Evolutionary conservation across 257 asterid species (phyloP).

Genomic region (Primulina eburnea): DNA sequence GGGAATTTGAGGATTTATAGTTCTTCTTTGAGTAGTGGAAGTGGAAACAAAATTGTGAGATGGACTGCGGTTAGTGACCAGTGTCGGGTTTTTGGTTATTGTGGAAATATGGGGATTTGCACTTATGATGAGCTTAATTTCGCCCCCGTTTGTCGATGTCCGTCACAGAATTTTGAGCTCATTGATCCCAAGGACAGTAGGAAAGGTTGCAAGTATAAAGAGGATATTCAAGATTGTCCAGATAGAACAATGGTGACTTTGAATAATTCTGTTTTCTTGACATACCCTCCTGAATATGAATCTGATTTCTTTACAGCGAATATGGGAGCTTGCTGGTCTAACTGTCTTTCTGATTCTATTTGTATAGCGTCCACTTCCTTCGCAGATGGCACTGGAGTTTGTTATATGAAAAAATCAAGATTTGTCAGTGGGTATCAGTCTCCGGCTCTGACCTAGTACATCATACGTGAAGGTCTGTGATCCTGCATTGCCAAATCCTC

Average conservation of each 20-base stretch:
- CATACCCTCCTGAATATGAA: conserved; percentile 41
- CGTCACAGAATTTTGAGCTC: conserved; percentile 54
- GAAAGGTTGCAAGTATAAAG: conserved; percentile 56
- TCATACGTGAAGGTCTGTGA: conserved; percentile 66
- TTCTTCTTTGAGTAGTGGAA: conserved; percentile 43
- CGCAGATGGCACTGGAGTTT: conserved; percentile 69
- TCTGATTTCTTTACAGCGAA: conserved; percentile 40
- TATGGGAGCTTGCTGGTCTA: conserved; percentile 42
- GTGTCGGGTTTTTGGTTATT: conserved; percentile 65
- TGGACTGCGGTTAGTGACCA: conserved; percentile 81
- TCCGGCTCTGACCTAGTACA: conserved; percentile 61
- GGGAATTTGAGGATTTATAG: conserved; percentile 77
- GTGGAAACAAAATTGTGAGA: conserved; percentile 36
- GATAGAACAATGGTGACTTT: conserved; percentile 40
- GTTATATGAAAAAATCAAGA: conserved; percentile 44
- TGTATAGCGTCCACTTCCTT: conserved; percentile 64
- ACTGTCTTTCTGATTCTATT: conserved; percentile 36
- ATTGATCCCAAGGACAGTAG: conserved; percentile 47
- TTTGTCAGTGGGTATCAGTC: conserved; percentile 60
- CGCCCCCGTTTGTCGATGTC: conserved; percentile 55
- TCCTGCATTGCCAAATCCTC: conserved; percentile 46
- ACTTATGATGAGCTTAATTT: conserved; percentile 40
- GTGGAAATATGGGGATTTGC: conserved; percentile 74
- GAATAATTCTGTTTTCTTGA: conserved; percentile 51
- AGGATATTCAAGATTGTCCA: conserved; percentile 41